Evolutionary conservation across 2,329 filamentous ascomycete genomes (phyloP).

Genomic region (Teratosphaeria nubilosa): DNA sequence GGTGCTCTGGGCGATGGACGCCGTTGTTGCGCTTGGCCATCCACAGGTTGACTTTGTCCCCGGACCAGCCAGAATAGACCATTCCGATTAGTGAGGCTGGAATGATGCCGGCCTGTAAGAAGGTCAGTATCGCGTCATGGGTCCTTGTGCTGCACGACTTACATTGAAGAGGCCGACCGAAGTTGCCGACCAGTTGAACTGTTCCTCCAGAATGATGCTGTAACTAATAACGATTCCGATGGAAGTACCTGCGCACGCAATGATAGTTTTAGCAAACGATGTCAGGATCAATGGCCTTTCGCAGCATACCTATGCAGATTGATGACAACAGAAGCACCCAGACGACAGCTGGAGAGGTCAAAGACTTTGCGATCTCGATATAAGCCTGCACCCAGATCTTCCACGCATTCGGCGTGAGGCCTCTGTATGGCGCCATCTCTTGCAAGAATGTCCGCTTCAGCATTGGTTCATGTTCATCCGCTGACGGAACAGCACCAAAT

Average conservation of each 20-base stretch:
- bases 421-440: background rate
- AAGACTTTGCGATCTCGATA: conserved; percentile 26
- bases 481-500: background rate
- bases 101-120: conserved; percentile 10
- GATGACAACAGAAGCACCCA: conserved; percentile 30
- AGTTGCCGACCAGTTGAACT: conserved; percentile 24
- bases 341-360: conserved; percentile 29
- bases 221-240: conserved; percentile 33
- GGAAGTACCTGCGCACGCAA: conserved; percentile 8
- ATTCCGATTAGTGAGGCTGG: conserved; percentile 15
- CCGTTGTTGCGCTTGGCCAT: conserved; percentile 26
- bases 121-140: background rate
- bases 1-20: conserved; percentile 27
- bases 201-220: conserved; percentile 25
- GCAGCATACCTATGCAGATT: conserved; percentile 24
- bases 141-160: background rate
- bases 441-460: background rate
- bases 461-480: background rate
- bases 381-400: conserved; percentile 5
- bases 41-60: conserved; percentile 18
- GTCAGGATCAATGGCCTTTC: background rate
- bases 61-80: conserved; percentile 17
- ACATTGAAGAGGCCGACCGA: conserved; percentile 17
- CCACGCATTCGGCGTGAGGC: background rate
- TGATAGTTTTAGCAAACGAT: background rate